Evolutionary conservation across 176 grass and related monocot species (phyloP), one percentile per base, ranked within the genome.

Genomic region (Ensete ventricosum): DNA sequence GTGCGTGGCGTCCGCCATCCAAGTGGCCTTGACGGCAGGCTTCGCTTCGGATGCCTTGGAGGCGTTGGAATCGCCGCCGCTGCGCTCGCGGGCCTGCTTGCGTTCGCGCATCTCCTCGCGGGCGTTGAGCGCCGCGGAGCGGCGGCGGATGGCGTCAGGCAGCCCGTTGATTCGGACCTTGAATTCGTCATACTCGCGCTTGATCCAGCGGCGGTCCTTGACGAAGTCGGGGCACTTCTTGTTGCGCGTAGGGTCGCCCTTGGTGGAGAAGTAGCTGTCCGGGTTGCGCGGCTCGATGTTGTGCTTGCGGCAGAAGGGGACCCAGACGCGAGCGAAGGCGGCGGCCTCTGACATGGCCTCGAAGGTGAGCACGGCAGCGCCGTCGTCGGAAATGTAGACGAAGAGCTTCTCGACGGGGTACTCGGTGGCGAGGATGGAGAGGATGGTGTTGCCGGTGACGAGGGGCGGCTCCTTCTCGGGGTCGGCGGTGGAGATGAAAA

Each of bases 281-380:
- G 92, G 92, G 80, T 89, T 96, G 21, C 89, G 87, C 2, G 89
- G 89, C 76, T 92, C 89, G 74, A 92, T 87, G 67, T 50, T 9
- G 76, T 96, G 92, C 84, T 96, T 96, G 11, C 92, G 86, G 80
- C 89, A 96, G 85, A 92, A 96, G 10, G 92, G 92, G 52, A 96
- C 92, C 92, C 77, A 67, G 14, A 79, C 62, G 22, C 75, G 50
- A 11, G 84, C 84, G 51, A 87, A 87, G 55, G 72, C 57, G 43
- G 69, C 58, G 21, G 80, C 80, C 66, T 82, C 68, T 6, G 84
- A 76, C 84, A 87, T 87, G 29, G 84, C 84, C 76, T 87, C 84
- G 51, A 87, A 87, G 27, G 84, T 86, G 54, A 86, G 84, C 17
- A 86, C 25, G 16, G 84, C 84, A 3, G 66, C 84, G 14, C 84